These are phyloP conservation scores for Cladosporium sp. DNA, from an alignment of 2,329 filamentous ascomycete genomes.

Conservation along the genomic window DNA sequence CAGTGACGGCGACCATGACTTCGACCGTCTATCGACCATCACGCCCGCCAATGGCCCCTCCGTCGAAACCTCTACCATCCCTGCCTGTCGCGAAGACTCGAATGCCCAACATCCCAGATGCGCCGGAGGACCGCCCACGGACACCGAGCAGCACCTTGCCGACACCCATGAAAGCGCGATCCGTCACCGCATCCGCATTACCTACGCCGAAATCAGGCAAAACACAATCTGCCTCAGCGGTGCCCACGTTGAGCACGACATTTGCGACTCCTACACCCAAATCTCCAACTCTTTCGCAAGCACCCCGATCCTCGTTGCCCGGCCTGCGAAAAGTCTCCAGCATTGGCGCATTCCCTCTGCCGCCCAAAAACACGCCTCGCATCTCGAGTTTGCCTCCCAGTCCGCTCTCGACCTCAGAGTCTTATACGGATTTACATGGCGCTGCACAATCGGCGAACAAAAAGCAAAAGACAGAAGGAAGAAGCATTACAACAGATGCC, in stretches of 20 bases:
- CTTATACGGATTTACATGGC: constrained; percentile 34
- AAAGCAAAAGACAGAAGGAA: constrained; percentile 32
- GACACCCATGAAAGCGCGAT: constrained; percentile 42
- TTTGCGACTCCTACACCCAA: constrained; percentile 35
- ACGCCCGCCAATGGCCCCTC: constrained; percentile 63
- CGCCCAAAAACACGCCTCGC: constrained; percentile 67
- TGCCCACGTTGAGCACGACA: constrained; percentile 51
- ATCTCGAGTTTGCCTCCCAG: constrained; percentile 62
- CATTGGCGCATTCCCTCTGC: constrained; percentile 91
- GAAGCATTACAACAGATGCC: constrained; percentile 35
- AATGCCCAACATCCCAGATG: constrained; percentile 52
- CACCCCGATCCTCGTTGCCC: constrained; percentile 20
- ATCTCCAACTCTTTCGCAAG: constrained; percentile 11
- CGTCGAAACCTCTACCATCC: constrained; percentile 70
- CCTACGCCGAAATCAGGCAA: constrained; percentile 44
- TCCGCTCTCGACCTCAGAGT: constrained; percentile 52
- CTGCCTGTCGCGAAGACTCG: constrained; percentile 70
- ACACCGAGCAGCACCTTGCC: constrained; percentile 27
- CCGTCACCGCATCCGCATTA: constrained; percentile 53
- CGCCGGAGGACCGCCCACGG: constrained; percentile 26
- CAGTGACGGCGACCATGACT: constrained; percentile 27
- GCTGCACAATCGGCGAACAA: constrained; percentile 37
- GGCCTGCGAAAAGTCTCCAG: constrained; percentile 79
- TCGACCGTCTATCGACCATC: constrained; percentile 44
- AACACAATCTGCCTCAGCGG: constrained; percentile 54